Evolutionary conservation across 176 grass and related monocot genomes (phyloP).

Genomic region (Musa acuminata): DNA sequence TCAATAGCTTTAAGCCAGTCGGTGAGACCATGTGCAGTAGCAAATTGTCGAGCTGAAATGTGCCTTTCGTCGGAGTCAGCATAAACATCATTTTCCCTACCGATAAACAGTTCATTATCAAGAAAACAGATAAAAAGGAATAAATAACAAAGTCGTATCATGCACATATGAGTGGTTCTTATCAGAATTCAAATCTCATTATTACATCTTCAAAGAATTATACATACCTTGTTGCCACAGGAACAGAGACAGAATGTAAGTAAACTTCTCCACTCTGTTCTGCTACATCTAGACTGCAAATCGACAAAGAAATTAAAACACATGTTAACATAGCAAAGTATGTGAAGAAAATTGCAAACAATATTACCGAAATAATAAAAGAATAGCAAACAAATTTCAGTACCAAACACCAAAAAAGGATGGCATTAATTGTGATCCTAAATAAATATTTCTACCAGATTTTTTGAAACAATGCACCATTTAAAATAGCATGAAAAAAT

Average conservation of each 20-base stretch:
- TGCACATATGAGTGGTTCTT: not conserved
- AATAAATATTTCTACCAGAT: too few species aligned
- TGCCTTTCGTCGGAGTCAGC: slow-evolving; percentile 56
- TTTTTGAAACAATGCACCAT: too few species aligned
- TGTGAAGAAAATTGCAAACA: too few species aligned
- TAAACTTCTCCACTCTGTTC: slow-evolving; percentile 71
- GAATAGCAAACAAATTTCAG: too few species aligned
- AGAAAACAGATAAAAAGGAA: not conserved
- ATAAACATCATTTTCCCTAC: slow-evolving; percentile 70
- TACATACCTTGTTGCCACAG: slow-evolving; percentile 53
- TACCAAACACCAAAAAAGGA: too few species aligned
- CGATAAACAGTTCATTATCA: not conserved
- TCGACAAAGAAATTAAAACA: too few species aligned
- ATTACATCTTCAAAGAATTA: not conserved
- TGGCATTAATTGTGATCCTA: too few species aligned
- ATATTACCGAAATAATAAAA: too few species aligned
- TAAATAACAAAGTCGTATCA: not conserved
- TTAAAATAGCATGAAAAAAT: too few species aligned
- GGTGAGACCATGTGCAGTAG: slow-evolving; percentile 42
- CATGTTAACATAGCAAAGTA: too few species aligned
- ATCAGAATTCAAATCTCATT: not conserved
- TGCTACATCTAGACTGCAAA: slow-evolving; percentile 54
- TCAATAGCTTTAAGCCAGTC: slow-evolving; percentile 97
- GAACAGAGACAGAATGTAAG: slow-evolving; percentile 47
- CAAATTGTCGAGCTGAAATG: slow-evolving; percentile 47